Conservation (phyloP, 495 filamentous ascomycete species). For the Hypoxylon perforatum region DNA sequence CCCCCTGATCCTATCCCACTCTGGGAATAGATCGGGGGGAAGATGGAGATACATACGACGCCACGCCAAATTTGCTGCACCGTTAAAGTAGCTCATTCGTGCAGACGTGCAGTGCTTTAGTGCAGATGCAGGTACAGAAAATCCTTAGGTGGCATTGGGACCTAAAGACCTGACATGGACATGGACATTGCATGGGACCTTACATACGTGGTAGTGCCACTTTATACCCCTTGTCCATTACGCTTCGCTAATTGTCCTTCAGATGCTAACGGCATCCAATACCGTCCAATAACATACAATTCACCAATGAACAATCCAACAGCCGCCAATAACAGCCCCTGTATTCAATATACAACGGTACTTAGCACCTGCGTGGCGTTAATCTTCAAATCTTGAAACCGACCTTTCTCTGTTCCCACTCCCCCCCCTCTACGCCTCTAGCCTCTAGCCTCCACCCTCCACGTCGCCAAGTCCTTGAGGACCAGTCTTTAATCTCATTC, state of each 20-base stretch:
- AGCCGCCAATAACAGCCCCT: background rate
- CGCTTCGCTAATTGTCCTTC: background rate
- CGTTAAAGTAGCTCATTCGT: constrained; percentile 28
- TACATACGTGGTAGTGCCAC: constrained; percentile 5
- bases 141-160: too few relatives aligned
- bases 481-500: constrained; percentile 40
- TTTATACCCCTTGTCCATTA: background rate
- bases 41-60: constrained; percentile 15
- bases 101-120: constrained; percentile 15
- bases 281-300: background rate
- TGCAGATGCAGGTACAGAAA: constrained; percentile 34
- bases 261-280: background rate
- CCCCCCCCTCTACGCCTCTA: too few relatives aligned
- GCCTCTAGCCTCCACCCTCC: constrained; percentile 18
- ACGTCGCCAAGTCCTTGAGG: constrained; percentile 30
- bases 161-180: too few relatives aligned
- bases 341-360: too few relatives aligned
- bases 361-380: constrained; percentile 30
- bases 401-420: constrained; percentile 32
- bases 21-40: constrained; percentile 17
- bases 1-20: constrained; percentile 36
- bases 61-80: constrained; percentile 14
- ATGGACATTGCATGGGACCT: too few relatives aligned
- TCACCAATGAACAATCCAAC: too few relatives aligned
- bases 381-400: constrained; percentile 31